Evolutionary conservation across 1,139 yeast species (phyloP).

Genomic region (Hyphopichia burtonii): DNA sequence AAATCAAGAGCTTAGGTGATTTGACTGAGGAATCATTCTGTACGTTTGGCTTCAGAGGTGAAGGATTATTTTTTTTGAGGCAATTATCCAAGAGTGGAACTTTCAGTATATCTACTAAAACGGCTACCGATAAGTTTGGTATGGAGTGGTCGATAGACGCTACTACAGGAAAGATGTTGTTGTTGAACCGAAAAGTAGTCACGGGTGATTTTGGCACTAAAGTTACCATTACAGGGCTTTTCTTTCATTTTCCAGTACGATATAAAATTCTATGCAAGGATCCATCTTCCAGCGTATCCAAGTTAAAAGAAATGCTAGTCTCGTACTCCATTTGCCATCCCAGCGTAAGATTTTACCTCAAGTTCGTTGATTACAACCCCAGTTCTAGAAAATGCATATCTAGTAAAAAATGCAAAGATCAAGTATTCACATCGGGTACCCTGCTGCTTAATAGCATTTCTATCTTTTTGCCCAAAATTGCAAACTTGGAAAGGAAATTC

Average conservation of each 20-base stretch:
- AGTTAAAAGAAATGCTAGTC: neutral
- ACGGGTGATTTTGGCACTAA: neutral
- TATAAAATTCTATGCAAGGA: neutral
- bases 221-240: neutral
- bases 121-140: neutral
- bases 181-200: neutral
- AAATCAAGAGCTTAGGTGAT: neutral
- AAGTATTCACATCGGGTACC: neutral
- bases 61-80: neutral
- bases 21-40: neutral
- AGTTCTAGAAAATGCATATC: neutral
- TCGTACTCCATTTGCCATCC: neutral
- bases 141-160: neutral
- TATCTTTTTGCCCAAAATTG: neutral
- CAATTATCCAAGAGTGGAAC: neutral
- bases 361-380: neutral
- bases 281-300: neutral
- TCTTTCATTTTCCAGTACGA: neutral
- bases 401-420: neutral
- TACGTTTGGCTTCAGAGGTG: constrained; percentile 1
- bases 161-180: neutral
- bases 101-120: constrained; percentile 1
- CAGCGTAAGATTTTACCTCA: neutral
- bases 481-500: neutral
- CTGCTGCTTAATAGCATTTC: neutral